phyloP scores from a whole-genome alignment of 441 rosid genomes.

The Corymbia calophylla region DNA sequence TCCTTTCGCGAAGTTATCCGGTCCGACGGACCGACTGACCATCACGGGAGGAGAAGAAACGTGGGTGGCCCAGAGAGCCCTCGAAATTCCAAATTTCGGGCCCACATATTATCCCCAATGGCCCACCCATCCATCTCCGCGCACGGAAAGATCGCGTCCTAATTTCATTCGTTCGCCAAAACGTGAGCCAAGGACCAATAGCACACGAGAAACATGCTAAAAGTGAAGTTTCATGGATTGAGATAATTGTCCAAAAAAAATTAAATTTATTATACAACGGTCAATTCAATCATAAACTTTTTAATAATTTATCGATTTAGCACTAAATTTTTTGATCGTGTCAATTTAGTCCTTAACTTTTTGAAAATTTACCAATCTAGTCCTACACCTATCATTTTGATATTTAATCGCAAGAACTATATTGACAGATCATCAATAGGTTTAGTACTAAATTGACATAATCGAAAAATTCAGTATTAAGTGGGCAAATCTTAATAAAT shows the following conservation, averaged over 20 bases:
- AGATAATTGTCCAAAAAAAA: accelerated
- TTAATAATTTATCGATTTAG: too few relatives aligned
- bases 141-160: not conserved
- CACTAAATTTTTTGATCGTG: too few relatives aligned
- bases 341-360: not conserved
- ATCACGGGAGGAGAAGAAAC: not conserved
- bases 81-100: not conserved
- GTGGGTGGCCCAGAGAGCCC: not conserved
- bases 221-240: not conserved
- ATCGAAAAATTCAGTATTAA: too few relatives aligned
- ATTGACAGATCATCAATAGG: accelerated
- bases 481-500: too few relatives aligned
- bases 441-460: accelerated
- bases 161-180: not conserved
- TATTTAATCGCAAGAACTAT: too few relatives aligned
- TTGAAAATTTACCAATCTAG: accelerated
- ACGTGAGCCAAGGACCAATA: not conserved
- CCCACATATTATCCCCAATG: not conserved
- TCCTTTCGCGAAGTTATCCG: too few relatives aligned
- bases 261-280: accelerated
- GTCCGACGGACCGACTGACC: too few relatives aligned
- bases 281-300: too few relatives aligned
- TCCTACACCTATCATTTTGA: not conserved
- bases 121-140: not conserved
- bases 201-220: not conserved